phyloP scores from a whole-genome alignment of 176 grass and related monocot genomes.

The Oryza rufipogon region DNA sequence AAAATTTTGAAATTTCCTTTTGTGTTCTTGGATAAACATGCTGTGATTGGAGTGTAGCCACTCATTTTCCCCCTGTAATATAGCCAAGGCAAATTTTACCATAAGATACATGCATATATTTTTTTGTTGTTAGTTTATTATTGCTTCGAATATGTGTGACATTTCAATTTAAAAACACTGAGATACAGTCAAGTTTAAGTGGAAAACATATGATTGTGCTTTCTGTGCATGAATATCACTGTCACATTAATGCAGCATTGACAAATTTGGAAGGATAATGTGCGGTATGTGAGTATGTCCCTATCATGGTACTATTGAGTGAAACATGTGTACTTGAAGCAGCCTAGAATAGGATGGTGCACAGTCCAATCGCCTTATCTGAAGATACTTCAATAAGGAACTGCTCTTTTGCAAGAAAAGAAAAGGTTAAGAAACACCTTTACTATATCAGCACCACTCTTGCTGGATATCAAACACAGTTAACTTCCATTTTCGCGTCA shows the following conservation, averaged over 20 bases:
- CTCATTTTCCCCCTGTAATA: background rate
- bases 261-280: background rate
- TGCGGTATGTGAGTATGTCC: background rate
- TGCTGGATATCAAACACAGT: background rate
- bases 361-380: constrained; percentile 2
- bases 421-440: background rate
- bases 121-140: background rate
- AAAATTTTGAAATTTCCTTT: background rate
- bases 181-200: background rate
- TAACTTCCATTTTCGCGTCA: background rate
- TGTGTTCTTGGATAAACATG: background rate
- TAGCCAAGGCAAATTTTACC: background rate
- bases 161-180: background rate
- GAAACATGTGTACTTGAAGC: background rate
- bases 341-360: constrained; percentile 3
- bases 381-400: background rate
- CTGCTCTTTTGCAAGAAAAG: background rate
- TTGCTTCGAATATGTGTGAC: background rate
- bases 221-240: background rate
- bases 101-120: background rate
- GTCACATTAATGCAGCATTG: background rate
- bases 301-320: background rate
- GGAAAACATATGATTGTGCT: constrained; percentile 3
- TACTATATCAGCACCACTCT: background rate
- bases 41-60: background rate